These are phyloP conservation scores for Dissophora globulifera DNA, from an alignment of 192 early-diverging fungal species.

Conservation along the genomic window DNA sequence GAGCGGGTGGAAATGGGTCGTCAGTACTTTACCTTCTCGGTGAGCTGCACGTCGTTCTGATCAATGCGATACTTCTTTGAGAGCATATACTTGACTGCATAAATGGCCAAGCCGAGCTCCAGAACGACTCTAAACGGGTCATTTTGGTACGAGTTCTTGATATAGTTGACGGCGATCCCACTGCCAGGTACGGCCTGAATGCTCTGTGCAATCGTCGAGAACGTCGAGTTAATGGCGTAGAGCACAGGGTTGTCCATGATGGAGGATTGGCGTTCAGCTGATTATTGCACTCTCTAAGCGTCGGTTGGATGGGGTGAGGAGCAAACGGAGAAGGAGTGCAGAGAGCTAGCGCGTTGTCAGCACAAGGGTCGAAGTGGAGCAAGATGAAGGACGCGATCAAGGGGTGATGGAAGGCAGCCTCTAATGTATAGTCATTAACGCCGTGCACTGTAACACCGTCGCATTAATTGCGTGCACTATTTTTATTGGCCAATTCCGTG, in stretches of 20 bases:
- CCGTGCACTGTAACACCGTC: too few relatives aligned
- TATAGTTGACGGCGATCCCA: slow-evolving; percentile 77
- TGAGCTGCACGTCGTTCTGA: slow-evolving; percentile 80
- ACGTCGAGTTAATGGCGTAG: slow-evolving; percentile 52
- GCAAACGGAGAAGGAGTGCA: too few relatives aligned
- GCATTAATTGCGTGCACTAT: too few relatives aligned
- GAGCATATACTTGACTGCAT: slow-evolving; percentile 90
- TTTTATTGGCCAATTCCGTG: too few relatives aligned
- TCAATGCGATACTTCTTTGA: slow-evolving; percentile 83
- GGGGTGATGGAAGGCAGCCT: too few relatives aligned
- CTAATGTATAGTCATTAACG: too few relatives aligned
- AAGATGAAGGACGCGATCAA: too few relatives aligned
- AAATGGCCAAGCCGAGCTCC: slow-evolving; percentile 85
- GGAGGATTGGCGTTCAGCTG: too few relatives aligned
- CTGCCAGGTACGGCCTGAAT: slow-evolving; percentile 73
- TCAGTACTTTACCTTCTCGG: slow-evolving; percentile 73
- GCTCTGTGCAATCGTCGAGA: slow-evolving; percentile 46
- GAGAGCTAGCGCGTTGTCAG: too few relatives aligned
- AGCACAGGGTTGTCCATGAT: slow-evolving; percentile 52
- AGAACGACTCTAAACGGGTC: slow-evolving; percentile 89
- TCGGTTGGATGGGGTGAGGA: too few relatives aligned
- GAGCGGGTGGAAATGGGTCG: not conserved
- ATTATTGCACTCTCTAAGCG: too few relatives aligned
- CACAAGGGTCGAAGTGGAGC: too few relatives aligned
- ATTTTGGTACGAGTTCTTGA: slow-evolving; percentile 90